phyloP scores from a whole-genome alignment of 2,329 filamentous ascomycete genomes.

The Aspergillus felis region DNA sequence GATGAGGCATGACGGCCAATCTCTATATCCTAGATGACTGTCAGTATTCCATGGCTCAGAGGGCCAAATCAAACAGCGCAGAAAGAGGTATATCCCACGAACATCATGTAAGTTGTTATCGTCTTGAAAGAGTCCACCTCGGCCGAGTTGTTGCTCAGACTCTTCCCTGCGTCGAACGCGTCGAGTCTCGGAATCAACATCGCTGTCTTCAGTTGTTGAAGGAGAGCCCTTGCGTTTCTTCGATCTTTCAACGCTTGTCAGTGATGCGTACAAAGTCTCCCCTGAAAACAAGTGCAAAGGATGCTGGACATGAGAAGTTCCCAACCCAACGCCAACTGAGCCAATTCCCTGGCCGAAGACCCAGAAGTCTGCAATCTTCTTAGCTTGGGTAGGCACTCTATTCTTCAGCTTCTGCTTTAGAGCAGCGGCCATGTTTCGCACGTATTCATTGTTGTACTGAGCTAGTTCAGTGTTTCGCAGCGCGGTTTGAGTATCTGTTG shows the following conservation, averaged over 20 bases:
- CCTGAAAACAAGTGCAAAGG: conserved; percentile 60
- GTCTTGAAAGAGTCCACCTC: conserved; percentile 24
- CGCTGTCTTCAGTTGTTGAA: conserved; percentile 20
- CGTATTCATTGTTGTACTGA: conserved; percentile 57
- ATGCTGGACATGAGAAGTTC: conserved; percentile 37
- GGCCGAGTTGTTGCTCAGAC: conserved; percentile 32
- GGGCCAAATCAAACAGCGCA: neutral
- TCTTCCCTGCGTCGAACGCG: conserved; percentile 38
- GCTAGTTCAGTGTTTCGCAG: conserved; percentile 55
- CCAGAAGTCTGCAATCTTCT: conserved; percentile 61
- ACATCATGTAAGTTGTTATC: conserved; percentile 38
- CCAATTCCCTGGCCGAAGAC: conserved; percentile 57
- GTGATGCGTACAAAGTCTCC: conserved; percentile 47
- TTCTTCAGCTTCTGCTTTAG: conserved; percentile 43
- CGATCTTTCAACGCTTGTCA: conserved; percentile 35
- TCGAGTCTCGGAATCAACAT: conserved; percentile 23
- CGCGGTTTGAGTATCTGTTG: conserved; percentile 48
- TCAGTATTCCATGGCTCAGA: neutral
- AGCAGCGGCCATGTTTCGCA: conserved; percentile 56
- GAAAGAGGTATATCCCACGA: conserved; percentile 1
- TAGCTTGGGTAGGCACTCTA: conserved; percentile 47
- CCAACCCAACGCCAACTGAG: conserved; percentile 48
- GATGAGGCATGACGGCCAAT: conserved; percentile 65
- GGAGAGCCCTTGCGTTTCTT: conserved; percentile 27
- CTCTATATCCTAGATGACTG: conserved; percentile 52